A percentile compares a stretch with the other conserved stretches of the same genome.
These are phyloP conservation scores for Tetraselmis chui DNA, from an alignment of 139 green algal species.

Conservation along the genomic window DNA sequence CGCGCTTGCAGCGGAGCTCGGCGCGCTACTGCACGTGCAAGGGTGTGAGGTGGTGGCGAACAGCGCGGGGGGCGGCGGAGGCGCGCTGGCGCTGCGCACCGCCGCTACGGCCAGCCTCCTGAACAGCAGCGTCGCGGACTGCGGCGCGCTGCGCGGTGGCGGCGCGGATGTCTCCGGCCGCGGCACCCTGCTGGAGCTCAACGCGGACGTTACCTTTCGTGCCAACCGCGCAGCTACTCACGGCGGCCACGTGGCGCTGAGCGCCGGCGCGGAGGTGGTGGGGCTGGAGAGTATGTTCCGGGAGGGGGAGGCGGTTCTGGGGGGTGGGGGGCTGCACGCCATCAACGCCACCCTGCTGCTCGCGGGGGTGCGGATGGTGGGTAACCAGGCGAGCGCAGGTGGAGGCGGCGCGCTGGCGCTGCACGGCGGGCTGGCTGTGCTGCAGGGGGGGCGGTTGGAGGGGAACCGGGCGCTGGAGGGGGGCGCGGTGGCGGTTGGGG, in stretches of 20 bases:
- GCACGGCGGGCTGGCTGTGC: not conserved
- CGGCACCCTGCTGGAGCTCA: not conserved
- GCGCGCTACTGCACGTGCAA: not conserved
- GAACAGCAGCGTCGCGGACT: not conserved
- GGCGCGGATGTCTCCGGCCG: not conserved
- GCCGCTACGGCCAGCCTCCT: not conserved
- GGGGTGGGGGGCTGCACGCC: not conserved
- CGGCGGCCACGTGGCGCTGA: not conserved
- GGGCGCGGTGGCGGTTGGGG: not conserved
- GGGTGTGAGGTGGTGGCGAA: not conserved
- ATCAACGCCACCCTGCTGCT: not conserved
- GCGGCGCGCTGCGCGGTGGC: not conserved
- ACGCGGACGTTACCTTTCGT: not conserved
- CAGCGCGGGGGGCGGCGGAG: too few relatives aligned
- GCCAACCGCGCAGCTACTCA: not conserved
- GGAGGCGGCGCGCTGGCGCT: not conserved
- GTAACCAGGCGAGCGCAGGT: not conserved
- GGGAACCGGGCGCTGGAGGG: not conserved
- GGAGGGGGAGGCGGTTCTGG: not conserved
- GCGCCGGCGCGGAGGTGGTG: not conserved
- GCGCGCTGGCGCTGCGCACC: not conserved
- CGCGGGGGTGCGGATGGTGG: not conserved
- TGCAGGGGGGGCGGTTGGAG: not conserved
- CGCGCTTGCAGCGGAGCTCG: not conserved
- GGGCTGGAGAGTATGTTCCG: not conserved